Evolutionary conservation across 1,284 basidiomycete genomes (phyloP).

Genomic region (Cutaneotrichosporon dermatis): DNA sequence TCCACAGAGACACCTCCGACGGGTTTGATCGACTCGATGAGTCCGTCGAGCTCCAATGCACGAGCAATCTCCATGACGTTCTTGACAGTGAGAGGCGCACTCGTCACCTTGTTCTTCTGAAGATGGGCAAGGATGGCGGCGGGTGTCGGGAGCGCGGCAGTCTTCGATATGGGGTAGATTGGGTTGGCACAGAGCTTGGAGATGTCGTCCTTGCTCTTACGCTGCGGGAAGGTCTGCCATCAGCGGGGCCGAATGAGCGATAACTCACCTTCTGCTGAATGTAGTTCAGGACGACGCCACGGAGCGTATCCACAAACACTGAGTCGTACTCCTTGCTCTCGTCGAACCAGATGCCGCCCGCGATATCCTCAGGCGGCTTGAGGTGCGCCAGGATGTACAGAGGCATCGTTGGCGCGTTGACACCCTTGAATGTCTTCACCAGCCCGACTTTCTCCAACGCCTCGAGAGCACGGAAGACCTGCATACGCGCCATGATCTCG

Average conservation of each 20-base stretch:
- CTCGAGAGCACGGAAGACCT: constrained; percentile 37
- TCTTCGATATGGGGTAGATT: constrained; percentile 35
- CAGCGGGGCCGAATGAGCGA: neutral
- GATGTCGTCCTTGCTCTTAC: constrained; percentile 20
- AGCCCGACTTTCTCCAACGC: constrained; percentile 37
- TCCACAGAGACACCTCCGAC: constrained; percentile 31
- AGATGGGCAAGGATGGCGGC: constrained; percentile 31
- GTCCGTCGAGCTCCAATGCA: constrained; percentile 44
- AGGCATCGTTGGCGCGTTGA: constrained; percentile 42
- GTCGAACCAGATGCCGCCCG: constrained; percentile 48
- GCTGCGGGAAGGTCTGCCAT: constrained; percentile 29
- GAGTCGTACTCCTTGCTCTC: constrained; percentile 46
- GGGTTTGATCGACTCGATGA: constrained; percentile 46
- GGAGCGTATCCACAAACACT: constrained; percentile 38
- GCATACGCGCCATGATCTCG: constrained; percentile 30
- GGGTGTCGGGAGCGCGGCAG: constrained; percentile 32
- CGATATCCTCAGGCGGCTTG: constrained; percentile 44
- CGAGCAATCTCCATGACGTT: constrained; percentile 49
- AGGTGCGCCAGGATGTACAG: constrained; percentile 39
- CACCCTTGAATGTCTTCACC: constrained; percentile 45
- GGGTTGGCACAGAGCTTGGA: constrained; percentile 21
- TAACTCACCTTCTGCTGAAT: constrained; percentile 34
- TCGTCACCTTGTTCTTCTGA: constrained; percentile 29
- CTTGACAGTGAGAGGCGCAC: constrained; percentile 36
- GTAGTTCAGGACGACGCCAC: constrained; percentile 26